These are phyloP conservation scores for Boeremia lycopersici DNA, from an alignment of 2,329 filamentous ascomycete species.

Conservation along the genomic window DNA sequence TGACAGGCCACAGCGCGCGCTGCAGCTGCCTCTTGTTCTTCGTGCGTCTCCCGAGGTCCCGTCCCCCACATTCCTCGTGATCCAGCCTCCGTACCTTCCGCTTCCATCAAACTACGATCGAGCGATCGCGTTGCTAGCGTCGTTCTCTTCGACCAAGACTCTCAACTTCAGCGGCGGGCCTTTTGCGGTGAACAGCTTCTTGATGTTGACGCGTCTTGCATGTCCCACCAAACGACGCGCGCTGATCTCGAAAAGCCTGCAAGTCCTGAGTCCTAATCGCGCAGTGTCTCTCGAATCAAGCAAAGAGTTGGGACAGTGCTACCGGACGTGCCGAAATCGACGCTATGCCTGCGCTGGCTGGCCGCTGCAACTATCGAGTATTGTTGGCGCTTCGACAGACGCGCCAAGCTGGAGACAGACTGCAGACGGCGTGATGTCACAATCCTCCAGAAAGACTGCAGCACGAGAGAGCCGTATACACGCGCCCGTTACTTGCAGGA, in stretches of 20 bases:
- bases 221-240: not conserved
- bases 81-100: not conserved
- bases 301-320: not conserved
- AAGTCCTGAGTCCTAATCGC: not conserved
- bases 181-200: slow-evolving; percentile 8
- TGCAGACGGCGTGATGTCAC: not conserved
- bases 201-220: slow-evolving; percentile 7
- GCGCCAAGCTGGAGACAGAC: not conserved
- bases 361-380: not conserved
- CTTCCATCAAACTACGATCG: slow-evolving; percentile 2
- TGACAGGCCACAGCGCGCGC: not conserved
- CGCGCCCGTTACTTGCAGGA: too few relatives aligned
- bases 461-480: not conserved
- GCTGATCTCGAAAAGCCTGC: slow-evolving; percentile 5
- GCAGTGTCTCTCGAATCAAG: not conserved
- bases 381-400: not conserved
- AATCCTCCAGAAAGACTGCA: not conserved
- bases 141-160: not conserved
- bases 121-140: slow-evolving; percentile 9
- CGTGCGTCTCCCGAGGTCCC: not conserved
- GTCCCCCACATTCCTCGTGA: slow-evolving; percentile 9
- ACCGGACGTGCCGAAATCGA: slow-evolving; percentile 2
- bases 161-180: slow-evolving; percentile 3
- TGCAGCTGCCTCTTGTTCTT: not conserved
- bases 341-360: slow-evolving; percentile 7